Percentiles rank a stretch among this genome's conserved stretches.
Evolutionary conservation across 495 filamentous ascomycete genomes (phyloP).

Genomic region (Penicillium daleae): DNA sequence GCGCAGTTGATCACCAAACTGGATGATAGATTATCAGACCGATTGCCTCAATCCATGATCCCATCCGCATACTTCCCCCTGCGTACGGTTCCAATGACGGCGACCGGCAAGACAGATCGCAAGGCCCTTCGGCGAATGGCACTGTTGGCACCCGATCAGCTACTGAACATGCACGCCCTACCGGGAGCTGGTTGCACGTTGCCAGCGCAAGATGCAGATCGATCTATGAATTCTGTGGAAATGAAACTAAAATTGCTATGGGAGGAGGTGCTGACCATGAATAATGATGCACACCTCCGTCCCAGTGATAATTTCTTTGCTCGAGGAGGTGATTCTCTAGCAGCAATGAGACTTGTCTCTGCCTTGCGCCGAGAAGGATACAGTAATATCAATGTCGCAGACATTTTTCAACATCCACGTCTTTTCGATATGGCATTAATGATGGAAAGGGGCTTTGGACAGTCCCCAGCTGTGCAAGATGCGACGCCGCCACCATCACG

Average conservation of each 20-base stretch:
- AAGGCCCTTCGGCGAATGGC: slow-evolving; percentile 6
- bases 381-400: not conserved
- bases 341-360: not conserved
- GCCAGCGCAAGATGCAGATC: not conserved
- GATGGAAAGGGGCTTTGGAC: not conserved
- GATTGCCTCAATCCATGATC: slow-evolving; percentile 35
- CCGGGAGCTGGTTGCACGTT: not conserved
- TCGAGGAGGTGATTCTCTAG: slow-evolving; percentile 2
- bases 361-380: not conserved
- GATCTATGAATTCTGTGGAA: not conserved
- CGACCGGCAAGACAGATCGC: slow-evolving; percentile 43
- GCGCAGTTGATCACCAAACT: not conserved
- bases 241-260: not conserved
- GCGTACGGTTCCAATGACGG: slow-evolving; percentile 35
- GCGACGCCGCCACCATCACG: not conserved
- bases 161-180: not conserved
- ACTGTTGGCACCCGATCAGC: not conserved
- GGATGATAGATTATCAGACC: not conserved
- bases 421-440: not conserved
- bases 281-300: not conserved
- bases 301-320: slow-evolving; percentile 3
- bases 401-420: not conserved
- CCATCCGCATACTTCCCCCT: slow-evolving; percentile 41
- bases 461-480: not conserved
- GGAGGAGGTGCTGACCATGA: not conserved